Percentiles rank a stretch among this genome's conserved stretches.
Evolutionary conservation across 148 eudicot genomes (phyloP).

Genomic region (Selenicereus undatus): DNA sequence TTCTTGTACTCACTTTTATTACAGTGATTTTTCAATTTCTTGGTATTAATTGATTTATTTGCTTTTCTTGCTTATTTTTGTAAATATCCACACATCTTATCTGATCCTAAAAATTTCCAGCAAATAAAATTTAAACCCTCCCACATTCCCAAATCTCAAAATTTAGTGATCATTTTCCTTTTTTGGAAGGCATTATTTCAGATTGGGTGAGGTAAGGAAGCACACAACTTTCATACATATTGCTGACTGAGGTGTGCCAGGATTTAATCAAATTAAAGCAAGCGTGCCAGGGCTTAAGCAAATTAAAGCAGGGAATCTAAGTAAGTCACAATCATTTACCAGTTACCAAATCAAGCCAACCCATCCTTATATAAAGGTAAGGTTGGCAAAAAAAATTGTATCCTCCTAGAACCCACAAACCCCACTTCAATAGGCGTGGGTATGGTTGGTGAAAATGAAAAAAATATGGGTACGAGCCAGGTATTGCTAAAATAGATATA

Average conservation of each 20-base stretch:
- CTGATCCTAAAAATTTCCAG: no score
- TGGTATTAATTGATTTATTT: no score
- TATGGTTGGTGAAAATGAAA: no score
- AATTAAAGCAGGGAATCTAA: constrained; percentile 22
- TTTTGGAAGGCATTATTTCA: not conserved
- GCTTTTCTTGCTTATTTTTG: no score
- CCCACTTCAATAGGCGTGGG: no score
- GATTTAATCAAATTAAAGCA: constrained; percentile 12
- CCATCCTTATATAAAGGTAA: not conserved
- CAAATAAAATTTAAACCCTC: constrained; percentile 7
- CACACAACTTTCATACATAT: not conserved
- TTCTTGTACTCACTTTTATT: no score
- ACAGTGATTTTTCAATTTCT: no score
- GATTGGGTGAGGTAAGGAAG: not conserved
- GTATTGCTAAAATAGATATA: no score
- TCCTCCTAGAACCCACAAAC: no score
- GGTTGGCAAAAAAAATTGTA: no score
- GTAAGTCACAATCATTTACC: constrained; percentile 23
- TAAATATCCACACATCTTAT: no score
- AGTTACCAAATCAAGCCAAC: constrained; percentile 16
- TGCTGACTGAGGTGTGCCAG: not conserved
- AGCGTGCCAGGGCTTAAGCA: constrained; percentile 15
- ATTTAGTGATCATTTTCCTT: not conserved
- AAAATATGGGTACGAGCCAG: no score
- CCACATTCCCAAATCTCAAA: constrained; percentile 22